phyloP scores from a whole-genome alignment of 2,329 filamentous ascomycete genomes.

The Colletotrichum somersetense region DNA sequence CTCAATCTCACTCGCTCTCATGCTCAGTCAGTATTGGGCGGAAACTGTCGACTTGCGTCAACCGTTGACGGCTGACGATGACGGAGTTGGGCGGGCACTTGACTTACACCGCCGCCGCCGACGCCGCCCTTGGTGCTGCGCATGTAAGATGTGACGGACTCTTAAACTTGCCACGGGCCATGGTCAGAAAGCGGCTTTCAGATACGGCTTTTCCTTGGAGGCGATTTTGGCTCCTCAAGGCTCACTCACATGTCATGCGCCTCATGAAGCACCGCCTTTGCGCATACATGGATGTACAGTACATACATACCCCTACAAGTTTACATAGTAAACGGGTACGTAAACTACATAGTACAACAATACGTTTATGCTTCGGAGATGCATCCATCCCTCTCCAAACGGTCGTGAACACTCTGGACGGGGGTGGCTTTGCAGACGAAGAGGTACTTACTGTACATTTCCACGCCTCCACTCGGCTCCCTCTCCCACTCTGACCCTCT shows the following conservation, averaged over 20 bases:
- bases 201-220: background rate
- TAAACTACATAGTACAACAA: background rate
- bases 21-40: background rate
- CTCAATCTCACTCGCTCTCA: background rate
- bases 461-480: background rate
- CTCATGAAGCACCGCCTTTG: constrained; percentile 9
- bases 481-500: background rate
- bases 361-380: constrained; percentile 11
- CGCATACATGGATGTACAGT: constrained; percentile 1
- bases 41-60: background rate
- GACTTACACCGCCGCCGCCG: constrained; percentile 31
- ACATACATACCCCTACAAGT: background rate
- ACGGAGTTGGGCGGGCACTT: constrained; percentile 25
- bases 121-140: constrained; percentile 20
- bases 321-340: too few species aligned
- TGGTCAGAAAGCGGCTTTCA: background rate
- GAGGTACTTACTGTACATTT: background rate
- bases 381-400: constrained; percentile 19
- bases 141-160: constrained; percentile 16
- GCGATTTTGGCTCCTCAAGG: constrained; percentile 18
- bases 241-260: constrained; percentile 23
- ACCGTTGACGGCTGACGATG: constrained; percentile 40
- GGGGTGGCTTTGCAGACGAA: background rate
- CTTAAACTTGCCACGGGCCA: constrained; percentile 5
- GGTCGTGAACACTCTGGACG: background rate